These are phyloP conservation scores for Leishmania amazonensis DNA, from an alignment of 208 protist genomes.

Conservation along the genomic window DNA sequence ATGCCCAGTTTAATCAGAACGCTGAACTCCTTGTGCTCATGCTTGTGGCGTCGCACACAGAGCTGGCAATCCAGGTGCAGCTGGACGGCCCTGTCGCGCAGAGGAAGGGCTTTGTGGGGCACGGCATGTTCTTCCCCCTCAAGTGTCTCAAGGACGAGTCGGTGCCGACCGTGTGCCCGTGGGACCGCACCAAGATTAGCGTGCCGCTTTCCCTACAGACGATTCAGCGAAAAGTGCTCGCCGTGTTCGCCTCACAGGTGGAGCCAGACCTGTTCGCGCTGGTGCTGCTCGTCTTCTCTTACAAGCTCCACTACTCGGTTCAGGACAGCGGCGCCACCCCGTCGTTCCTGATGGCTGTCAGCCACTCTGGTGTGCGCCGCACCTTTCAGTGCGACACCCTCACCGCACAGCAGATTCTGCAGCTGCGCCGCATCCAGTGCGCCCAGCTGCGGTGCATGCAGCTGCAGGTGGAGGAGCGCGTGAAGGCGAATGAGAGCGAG, in stretches of 20 bases:
- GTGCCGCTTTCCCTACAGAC: slow-evolving; percentile 72
- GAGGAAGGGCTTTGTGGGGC: slow-evolving; percentile 54
- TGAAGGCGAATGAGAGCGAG: slow-evolving; percentile 37
- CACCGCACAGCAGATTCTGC: slow-evolving; percentile 65
- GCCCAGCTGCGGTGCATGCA: slow-evolving; percentile 64
- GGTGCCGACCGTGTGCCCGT: slow-evolving; percentile 71
- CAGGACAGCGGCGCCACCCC: slow-evolving; percentile 18
- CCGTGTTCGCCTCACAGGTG: slow-evolving; percentile 65
- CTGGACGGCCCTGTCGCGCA: slow-evolving; percentile 46
- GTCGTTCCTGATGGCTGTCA: slow-evolving; percentile 39
- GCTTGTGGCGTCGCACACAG: slow-evolving; percentile 60
- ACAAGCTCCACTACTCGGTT: slow-evolving; percentile 38
- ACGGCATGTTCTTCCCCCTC: slow-evolving; percentile 69
- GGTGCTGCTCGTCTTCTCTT: slow-evolving; percentile 66
- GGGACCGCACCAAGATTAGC: slow-evolving; percentile 51
- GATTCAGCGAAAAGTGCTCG: slow-evolving; percentile 57
- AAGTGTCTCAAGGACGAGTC: slow-evolving; percentile 57
- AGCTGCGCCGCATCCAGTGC: slow-evolving; percentile 75
- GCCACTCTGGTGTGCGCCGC: slow-evolving; percentile 49
- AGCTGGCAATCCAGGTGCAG: slow-evolving; percentile 68
- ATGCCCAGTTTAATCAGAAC: slow-evolving; percentile 55
- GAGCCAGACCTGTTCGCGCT: slow-evolving; percentile 59
- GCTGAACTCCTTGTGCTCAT: slow-evolving; percentile 50
- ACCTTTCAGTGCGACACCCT: slow-evolving; percentile 54
- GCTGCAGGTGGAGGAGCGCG: slow-evolving; percentile 51